A percentile compares a stretch with the other conserved stretches of the same genome.
phyloP scores from a whole-genome alignment of 2,329 filamentous ascomycete species.

The Monilinia polystroma region DNA sequence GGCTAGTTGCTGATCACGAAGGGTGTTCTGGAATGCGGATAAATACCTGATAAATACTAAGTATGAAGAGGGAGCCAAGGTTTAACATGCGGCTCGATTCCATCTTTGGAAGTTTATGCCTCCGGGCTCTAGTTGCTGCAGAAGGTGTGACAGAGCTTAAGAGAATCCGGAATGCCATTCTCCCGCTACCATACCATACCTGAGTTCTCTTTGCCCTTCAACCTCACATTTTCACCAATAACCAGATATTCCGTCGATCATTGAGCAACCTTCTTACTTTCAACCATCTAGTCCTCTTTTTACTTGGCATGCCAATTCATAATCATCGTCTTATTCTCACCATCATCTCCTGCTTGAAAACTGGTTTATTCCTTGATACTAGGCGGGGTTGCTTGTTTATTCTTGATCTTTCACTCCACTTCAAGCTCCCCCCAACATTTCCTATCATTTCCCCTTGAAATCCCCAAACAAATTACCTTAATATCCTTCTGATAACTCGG shows the following conservation, averaged over 20 bases:
- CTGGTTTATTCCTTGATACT: not conserved
- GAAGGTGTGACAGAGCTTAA: no score
- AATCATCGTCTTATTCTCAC: not conserved
- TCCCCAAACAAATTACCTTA: rapidly evolving
- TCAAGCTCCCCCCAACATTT: not conserved
- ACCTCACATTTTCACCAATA: not conserved
- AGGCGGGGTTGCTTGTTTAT: no score
- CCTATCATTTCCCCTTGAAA: not conserved
- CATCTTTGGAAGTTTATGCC: no score
- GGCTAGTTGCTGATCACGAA: not conserved
- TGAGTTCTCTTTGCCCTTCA: not conserved
- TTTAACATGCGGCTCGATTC: no score
- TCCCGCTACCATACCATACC: no score
- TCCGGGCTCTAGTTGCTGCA: no score
- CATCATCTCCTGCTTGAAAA: not conserved
- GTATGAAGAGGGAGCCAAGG: no score
- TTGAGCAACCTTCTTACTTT: not conserved
- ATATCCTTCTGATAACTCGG: not conserved
- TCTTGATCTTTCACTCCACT: not conserved
- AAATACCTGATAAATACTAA: no score
- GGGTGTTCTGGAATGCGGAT: not conserved
- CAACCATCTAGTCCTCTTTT: not conserved
- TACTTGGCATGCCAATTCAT: not conserved
- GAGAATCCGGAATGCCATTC: no score
- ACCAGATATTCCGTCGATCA: not conserved